phyloP scores from a whole-genome alignment of 2,329 filamentous ascomycete species.

The Berkeleyomyces basicola region DNA sequence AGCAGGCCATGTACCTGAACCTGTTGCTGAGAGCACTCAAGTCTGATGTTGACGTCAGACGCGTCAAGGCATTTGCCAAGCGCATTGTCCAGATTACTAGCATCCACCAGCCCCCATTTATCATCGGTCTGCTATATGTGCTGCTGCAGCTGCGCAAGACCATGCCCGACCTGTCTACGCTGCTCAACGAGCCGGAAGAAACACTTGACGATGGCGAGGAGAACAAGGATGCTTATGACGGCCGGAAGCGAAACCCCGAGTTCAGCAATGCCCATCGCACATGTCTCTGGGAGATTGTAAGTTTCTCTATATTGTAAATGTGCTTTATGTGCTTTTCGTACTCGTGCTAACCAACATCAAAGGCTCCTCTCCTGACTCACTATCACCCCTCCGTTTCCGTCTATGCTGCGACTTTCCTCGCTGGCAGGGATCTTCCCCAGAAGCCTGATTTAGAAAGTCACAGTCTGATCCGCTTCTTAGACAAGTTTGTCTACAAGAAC shows the following conservation, averaged over 20 bases:
- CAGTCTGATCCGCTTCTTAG: conserved; percentile 85
- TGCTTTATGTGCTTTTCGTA: background rate
- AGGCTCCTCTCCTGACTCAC: conserved; percentile 55
- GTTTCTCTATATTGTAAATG: conserved; percentile 16
- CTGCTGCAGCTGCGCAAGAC: conserved; percentile 62
- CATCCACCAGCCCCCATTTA: conserved; percentile 81
- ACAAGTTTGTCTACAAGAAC: conserved; percentile 96
- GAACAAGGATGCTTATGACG: conserved; percentile 47
- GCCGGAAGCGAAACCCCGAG: conserved; percentile 78
- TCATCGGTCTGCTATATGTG: conserved; percentile 83
- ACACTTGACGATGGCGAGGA: conserved; percentile 46
- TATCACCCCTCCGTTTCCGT: conserved; percentile 88
- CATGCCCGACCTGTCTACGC: conserved; percentile 63
- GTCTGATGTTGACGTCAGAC: conserved; percentile 72
- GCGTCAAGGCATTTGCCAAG: conserved; percentile 93
- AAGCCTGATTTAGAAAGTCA: conserved; percentile 87
- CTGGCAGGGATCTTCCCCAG: conserved; percentile 52
- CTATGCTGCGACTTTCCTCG: conserved; percentile 57
- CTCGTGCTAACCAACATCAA: conserved; percentile 15
- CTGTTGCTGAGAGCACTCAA: conserved; percentile 78
- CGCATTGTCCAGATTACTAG: conserved; percentile 74
- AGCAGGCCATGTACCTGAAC: conserved; percentile 90
- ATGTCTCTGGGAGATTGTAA: conserved; percentile 81
- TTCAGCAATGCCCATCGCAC: conserved; percentile 85
- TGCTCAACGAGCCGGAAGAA: conserved; percentile 68